Evolutionary conservation across 2,329 filamentous ascomycete genomes (phyloP).

Genomic region (Clarireedia homoeocarpa): DNA sequence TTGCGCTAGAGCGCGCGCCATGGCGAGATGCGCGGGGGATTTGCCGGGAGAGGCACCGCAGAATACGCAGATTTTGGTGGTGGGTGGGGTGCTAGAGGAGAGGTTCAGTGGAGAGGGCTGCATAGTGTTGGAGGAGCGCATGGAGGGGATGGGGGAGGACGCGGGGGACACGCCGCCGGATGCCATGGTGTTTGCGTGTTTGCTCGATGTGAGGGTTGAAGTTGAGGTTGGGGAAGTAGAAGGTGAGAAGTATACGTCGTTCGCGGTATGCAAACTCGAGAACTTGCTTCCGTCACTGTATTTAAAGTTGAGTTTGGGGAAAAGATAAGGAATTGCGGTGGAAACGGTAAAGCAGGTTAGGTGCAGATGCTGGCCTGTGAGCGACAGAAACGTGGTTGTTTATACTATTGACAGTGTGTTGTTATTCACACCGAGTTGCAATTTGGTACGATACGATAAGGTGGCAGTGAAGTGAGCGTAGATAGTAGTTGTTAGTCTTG

Average conservation of each 20-base stretch:
- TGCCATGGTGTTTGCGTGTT: conserved; percentile 30
- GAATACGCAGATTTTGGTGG: conserved; percentile 41
- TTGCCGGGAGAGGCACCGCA: conserved; percentile 75
- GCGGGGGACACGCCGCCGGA: conserved; percentile 35
- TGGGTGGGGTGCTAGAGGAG: background rate
- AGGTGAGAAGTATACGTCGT: background rate
- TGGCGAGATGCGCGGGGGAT: conserved; percentile 60
- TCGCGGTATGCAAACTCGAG: too few relatives aligned
- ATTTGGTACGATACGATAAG: too few relatives aligned
- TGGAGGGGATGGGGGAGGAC: conserved; percentile 17
- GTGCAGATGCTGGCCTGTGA: too few relatives aligned
- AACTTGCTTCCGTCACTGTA: too few relatives aligned
- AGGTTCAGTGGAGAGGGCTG: background rate
- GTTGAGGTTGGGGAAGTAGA: background rate
- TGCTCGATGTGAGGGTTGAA: background rate
- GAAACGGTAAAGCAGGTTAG: too few relatives aligned
- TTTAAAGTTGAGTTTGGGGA: too few relatives aligned
- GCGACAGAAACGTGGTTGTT: too few relatives aligned
- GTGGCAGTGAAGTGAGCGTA: too few relatives aligned
- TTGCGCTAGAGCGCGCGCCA: conserved; percentile 63
- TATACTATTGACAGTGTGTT: too few relatives aligned
- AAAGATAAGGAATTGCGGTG: too few relatives aligned
- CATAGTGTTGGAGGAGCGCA: background rate
- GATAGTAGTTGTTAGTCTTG: too few relatives aligned
- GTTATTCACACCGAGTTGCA: too few relatives aligned